Evolutionary conservation across 257 asterid genomes (phyloP).

Genomic region (Striga asiatica): DNA sequence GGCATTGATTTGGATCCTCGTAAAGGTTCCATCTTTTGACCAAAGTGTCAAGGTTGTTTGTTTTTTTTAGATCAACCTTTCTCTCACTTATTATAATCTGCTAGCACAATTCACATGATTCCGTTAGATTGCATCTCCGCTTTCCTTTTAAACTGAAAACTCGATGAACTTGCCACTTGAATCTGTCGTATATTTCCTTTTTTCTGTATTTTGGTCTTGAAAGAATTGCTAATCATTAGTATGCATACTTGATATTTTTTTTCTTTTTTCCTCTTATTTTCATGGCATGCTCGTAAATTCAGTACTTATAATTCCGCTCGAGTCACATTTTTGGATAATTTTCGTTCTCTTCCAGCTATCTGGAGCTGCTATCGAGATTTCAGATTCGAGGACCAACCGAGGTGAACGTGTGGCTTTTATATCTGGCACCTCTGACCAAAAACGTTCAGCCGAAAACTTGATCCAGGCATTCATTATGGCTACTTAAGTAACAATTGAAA

Average conservation of each 20-base stretch:
- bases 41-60: too few relatives aligned
- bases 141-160: too few relatives aligned
- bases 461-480: slow-evolving; percentile 93
- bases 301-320: neutral
- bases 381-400: slow-evolving; percentile 70
- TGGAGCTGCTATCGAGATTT: slow-evolving; percentile 75
- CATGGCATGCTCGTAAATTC: neutral
- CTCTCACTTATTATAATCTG: too few relatives aligned
- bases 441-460: slow-evolving; percentile 90
- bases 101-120: too few relatives aligned
- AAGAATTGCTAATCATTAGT: too few relatives aligned
- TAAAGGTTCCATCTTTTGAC: too few relatives aligned
- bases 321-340: slow-evolving; percentile 12
- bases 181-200: too few relatives aligned
- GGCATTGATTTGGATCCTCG: neutral
- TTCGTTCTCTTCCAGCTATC: slow-evolving; percentile 66
- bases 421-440: slow-evolving; percentile 83
- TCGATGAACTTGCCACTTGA: too few relatives aligned
- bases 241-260: too few relatives aligned
- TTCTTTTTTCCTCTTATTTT: neutral
- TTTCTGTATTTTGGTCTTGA: too few relatives aligned
- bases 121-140: too few relatives aligned
- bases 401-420: slow-evolving; percentile 83
- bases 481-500: slow-evolving; percentile 38
- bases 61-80: too few relatives aligned